Evolutionary conservation across 2,329 filamentous ascomycete genomes (phyloP), one percentile per base, ranked within the genome.

Genomic region (Exophiala dermatitidis): DNA sequence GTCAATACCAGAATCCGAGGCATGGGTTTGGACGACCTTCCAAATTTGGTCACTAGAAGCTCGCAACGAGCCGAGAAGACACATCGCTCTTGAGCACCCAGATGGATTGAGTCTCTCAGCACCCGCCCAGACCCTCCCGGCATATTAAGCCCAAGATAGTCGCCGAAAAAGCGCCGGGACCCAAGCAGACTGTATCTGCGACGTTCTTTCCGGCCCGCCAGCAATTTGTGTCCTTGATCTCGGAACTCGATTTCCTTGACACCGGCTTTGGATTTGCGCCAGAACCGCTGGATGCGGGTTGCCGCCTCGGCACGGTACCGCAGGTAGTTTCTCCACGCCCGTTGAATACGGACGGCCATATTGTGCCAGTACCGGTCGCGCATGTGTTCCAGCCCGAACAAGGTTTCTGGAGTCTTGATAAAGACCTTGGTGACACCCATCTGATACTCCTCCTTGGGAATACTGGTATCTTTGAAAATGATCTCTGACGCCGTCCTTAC

Each of bases 331-430:
- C 93, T 82, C 93, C 93, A 98, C 66, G 95, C 93, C 62, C 93
- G 82, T 73, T 98, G 93, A 55, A 98, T 97, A 54, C 93, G 83
- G 56, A 91, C 95, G 2, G 93, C 93, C 93, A 98, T 97, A 72
- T 97, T 98, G 71, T 97, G 91, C 91, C 91, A 97, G 72, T 97
- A 98, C 52, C 88, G 80, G 68, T 98, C 93, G 67, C 93, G 83
- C 91, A 98, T 97, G 53, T 94, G 90, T 71, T 98, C 93, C 7
- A 98, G 76, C 2, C 93, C 93, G 66, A 98, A 98, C 1, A 98
- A 75, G 0, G 93, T 98, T 71, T 98, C 93, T 0, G 93, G 93
- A 0, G 93, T 90, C 72, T 98, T 97, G 75, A 98, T 95, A 66
- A 98, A 98, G 3, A 90, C 91, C 72, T 97, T 98, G 1, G 88